phyloP scores from a whole-genome alignment of 768 basidiomycete species.

The Mycena indigotica region DNA sequence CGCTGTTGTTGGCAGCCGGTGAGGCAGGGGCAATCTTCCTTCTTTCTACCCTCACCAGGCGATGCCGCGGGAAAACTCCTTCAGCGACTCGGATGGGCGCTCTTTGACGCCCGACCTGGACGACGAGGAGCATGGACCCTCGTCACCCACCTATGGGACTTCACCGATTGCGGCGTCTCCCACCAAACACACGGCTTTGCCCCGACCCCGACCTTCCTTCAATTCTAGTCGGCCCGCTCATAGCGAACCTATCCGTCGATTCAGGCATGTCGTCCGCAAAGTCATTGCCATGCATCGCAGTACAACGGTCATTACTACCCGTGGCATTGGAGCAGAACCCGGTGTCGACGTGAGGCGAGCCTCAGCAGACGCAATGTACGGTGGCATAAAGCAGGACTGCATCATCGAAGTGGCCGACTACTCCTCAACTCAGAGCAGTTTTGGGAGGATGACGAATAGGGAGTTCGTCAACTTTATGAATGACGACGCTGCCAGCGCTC shows the following conservation, averaged over 20 bases:
- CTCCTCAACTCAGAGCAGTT: constrained; percentile 54
- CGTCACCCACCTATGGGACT: constrained; percentile 26
- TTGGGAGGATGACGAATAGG: constrained; percentile 58
- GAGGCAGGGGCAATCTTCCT: neutral
- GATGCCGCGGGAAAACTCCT: constrained; percentile 71
- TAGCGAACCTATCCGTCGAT: constrained; percentile 49
- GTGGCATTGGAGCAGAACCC: constrained; percentile 65
- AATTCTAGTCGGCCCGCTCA: neutral
- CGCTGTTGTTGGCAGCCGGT: constrained; percentile 4
- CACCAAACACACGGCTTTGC: constrained; percentile 16
- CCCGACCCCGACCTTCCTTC: constrained; percentile 4
- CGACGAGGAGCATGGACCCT: constrained; percentile 36
- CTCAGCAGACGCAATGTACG: constrained; percentile 56
- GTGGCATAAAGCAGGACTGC: constrained; percentile 61
- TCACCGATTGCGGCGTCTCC: constrained; percentile 15
- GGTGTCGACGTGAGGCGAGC: constrained; percentile 69
- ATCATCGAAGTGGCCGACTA: constrained; percentile 71
- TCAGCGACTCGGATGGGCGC: constrained; percentile 55
- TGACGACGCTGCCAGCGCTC: constrained; percentile 43
- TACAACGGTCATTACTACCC: constrained; percentile 37
- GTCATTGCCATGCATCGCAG: constrained; percentile 65
- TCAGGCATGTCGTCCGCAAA: constrained; percentile 58
- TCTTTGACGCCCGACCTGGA: constrained; percentile 68
- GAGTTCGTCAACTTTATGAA: constrained; percentile 63
- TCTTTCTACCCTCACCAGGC: neutral